phyloP scores from a whole-genome alignment of 2,329 filamentous ascomycete genomes.

The Epichloe hybrida region DNA sequence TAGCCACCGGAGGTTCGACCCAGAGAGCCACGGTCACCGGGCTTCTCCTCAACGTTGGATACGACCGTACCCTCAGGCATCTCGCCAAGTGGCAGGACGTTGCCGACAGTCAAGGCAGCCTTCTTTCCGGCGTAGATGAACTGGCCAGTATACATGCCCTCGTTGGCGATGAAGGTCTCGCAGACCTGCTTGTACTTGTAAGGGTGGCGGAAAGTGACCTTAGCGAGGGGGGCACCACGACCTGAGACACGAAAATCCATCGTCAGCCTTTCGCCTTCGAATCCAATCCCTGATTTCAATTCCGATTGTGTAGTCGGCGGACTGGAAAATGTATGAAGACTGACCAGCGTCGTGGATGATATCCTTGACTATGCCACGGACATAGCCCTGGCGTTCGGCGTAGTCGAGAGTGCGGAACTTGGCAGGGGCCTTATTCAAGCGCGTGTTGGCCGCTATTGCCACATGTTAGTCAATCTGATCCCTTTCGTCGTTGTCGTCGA shows the following conservation, averaged over 20 bases:
- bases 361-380: slow-evolving; percentile 94
- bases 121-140: slow-evolving; percentile 99
- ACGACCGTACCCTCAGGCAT: slow-evolving; percentile 99
- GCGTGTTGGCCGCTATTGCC: slow-evolving; percentile 58
- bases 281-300: neutral
- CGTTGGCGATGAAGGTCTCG: slow-evolving; percentile 99
- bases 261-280: slow-evolving; percentile 11
- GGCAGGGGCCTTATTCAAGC: slow-evolving; percentile 72
- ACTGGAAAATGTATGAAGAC: slow-evolving; percentile 11
- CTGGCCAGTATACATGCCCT: slow-evolving; percentile 99
- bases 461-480: slow-evolving; percentile 17
- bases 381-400: slow-evolving; percentile 93
- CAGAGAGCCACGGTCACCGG: slow-evolving; percentile 89
- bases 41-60: slow-evolving; percentile 98
- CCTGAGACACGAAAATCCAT: slow-evolving; percentile 16
- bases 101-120: slow-evolving; percentile 90
- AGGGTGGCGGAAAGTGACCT: slow-evolving; percentile 92
- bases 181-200: slow-evolving; percentile 96
- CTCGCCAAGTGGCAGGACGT: slow-evolving; percentile 86
- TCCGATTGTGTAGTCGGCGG: neutral
- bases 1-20: slow-evolving; percentile 99
- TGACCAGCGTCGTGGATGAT: slow-evolving; percentile 94
- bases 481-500: slow-evolving; percentile 10
- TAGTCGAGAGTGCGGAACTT: slow-evolving; percentile 97
- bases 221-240: slow-evolving; percentile 96